Conservation (phyloP, 2,329 filamentous ascomycete genomes). For the Sordariomycetes sp. region DNA sequence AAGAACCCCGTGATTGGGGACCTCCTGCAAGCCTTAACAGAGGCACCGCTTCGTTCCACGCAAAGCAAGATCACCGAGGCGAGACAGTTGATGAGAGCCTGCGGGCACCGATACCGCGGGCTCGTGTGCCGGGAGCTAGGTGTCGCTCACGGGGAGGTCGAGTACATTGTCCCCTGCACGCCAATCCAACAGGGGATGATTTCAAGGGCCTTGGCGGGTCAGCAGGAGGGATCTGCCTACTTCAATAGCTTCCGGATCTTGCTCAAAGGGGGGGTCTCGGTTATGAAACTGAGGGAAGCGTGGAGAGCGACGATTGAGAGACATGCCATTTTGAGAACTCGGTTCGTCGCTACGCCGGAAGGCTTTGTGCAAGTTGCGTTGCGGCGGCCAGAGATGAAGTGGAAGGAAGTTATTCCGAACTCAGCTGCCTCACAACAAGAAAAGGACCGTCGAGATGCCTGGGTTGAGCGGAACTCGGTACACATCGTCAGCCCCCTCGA, state of each 20-base stretch:
- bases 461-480: slow-evolving; percentile 38
- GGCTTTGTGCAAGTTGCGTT: slow-evolving; percentile 65
- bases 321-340: slow-evolving; percentile 56
- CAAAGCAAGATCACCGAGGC: slow-evolving; percentile 8
- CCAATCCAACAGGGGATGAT: slow-evolving; percentile 81
- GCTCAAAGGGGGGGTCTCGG: slow-evolving; percentile 30
- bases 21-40: slow-evolving; percentile 24
- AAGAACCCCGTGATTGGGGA: slow-evolving; percentile 39
- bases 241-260: slow-evolving; percentile 62
- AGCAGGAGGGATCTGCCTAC: slow-evolving; percentile 40
- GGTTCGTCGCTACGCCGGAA: slow-evolving; percentile 59
- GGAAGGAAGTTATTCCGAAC: slow-evolving; percentile 20
- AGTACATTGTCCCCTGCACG: slow-evolving; percentile 71
- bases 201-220: slow-evolving; percentile 45
- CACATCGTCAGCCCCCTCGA: slow-evolving; percentile 38
- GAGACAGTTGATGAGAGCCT: slow-evolving; percentile 48
- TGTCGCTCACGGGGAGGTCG: slow-evolving; percentile 39
- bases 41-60: slow-evolving; percentile 1
- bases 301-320: slow-evolving; percentile 39
- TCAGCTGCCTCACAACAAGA: neutral
- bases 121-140: slow-evolving; percentile 37
- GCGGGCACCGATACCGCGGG: slow-evolving; percentile 45
- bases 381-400: slow-evolving; percentile 25
- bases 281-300: slow-evolving; percentile 33
- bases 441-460: slow-evolving; percentile 22